Evolutionary conservation across 345 rosid genomes (phyloP).

Genomic region (Triadica sebifera): DNA sequence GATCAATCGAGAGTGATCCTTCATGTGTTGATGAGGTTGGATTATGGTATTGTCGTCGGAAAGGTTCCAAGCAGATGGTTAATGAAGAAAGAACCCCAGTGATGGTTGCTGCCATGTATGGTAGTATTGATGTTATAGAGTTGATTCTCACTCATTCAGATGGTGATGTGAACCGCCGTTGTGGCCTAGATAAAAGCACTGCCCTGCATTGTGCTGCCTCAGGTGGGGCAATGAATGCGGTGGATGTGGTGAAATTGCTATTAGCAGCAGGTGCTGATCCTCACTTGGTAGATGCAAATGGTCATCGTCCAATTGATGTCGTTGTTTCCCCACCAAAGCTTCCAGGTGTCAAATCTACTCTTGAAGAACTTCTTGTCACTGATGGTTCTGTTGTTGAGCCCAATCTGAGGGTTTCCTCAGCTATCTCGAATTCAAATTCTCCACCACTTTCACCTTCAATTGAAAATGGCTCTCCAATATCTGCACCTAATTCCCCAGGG

Average conservation of each 20-base stretch:
- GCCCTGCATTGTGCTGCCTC: slow-evolving; percentile 97
- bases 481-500: slow-evolving; percentile 50
- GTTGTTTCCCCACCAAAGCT: slow-evolving; percentile 80
- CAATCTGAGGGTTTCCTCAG: slow-evolving; percentile 47
- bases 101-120: slow-evolving; percentile 94
- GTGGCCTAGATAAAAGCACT: slow-evolving; percentile 66
- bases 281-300: slow-evolving; percentile 53
- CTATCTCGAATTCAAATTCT: slow-evolving; percentile 40
- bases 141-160: slow-evolving; percentile 62
- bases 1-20: slow-evolving; percentile 57
- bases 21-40: slow-evolving; percentile 72
- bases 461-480: slow-evolving; percentile 54
- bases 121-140: slow-evolving; percentile 70
- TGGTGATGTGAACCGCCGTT: slow-evolving; percentile 69
- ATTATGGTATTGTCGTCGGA: slow-evolving; percentile 84
- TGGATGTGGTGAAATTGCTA: slow-evolving; percentile 75
- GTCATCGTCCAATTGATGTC: slow-evolving; percentile 70
- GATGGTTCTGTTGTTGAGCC: slow-evolving; percentile 50
- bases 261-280: slow-evolving; percentile 80
- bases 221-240: slow-evolving; percentile 75
- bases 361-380: slow-evolving; percentile 63
- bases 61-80: slow-evolving; percentile 82
- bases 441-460: slow-evolving; percentile 61
- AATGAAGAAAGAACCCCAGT: slow-evolving; percentile 76
- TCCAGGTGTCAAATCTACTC: slow-evolving; percentile 45